phyloP scores from a whole-genome alignment of 371 early-diverging fungal genomes.

The Saksenaea oblongispora region DNA sequence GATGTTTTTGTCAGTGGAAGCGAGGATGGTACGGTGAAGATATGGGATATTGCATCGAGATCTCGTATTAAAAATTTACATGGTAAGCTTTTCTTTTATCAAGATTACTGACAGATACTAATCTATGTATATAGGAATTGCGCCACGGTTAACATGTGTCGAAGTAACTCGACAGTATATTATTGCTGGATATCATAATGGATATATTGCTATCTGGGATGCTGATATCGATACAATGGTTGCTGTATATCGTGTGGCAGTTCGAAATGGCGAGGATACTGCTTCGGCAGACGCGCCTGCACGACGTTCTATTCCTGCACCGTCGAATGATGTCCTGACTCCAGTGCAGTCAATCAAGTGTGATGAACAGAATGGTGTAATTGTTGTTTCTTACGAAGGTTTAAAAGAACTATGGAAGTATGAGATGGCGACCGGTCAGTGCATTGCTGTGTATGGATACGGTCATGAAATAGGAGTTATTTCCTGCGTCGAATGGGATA shows the following conservation, averaged over 20 bases:
- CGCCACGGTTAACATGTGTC: conserved; percentile 23
- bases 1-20: conserved; percentile 45
- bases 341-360: conserved; percentile 30
- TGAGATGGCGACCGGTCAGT: conserved; percentile 23
- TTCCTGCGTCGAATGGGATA: conserved; percentile 48
- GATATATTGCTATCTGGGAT: conserved; percentile 43
- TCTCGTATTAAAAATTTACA: conserved; percentile 27
- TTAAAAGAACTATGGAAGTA: conserved; percentile 27
- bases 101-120: no score
- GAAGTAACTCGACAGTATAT: conserved; percentile 23
- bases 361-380: conserved; percentile 18
- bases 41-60: conserved; percentile 38
- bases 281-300: neutral
- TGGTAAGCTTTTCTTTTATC: conserved; percentile 11
- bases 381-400: conserved; percentile 35
- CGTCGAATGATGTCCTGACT: neutral
- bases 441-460: conserved; percentile 25
- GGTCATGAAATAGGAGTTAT: conserved; percentile 31
- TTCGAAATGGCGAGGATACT: conserved; percentile 4
- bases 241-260: conserved; percentile 11
- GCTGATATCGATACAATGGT: conserved; percentile 22
- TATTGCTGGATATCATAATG: conserved; percentile 44
- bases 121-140: conserved; percentile 9
- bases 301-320: conserved; percentile 22
- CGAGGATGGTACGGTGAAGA: conserved; percentile 39